These are phyloP conservation scores for Magnolia sinica DNA, from an alignment of 164 flowering plant genomes.

Conservation along the genomic window DNA sequence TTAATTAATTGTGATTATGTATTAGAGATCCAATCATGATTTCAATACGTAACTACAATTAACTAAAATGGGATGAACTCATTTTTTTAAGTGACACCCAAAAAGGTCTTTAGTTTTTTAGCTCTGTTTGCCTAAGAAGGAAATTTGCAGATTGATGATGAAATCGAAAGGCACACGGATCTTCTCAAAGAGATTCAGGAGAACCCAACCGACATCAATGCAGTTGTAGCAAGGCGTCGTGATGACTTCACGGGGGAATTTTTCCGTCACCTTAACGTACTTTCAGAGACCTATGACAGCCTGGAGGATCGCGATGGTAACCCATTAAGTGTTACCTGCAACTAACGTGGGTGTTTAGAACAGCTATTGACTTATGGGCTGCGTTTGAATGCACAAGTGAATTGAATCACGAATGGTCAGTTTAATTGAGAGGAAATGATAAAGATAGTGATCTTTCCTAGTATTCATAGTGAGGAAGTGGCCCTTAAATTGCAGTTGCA, in stretches of 20 bases:
- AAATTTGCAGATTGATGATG: slow-evolving; percentile 83
- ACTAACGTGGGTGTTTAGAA: background rate
- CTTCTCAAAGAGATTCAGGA: slow-evolving; percentile 80
- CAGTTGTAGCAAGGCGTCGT: slow-evolving; percentile 64
- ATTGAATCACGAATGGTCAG: too few relatives aligned
- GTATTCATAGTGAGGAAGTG: too few relatives aligned
- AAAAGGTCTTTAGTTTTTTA: background rate
- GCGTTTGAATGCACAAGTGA: too few relatives aligned
- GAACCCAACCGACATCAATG: slow-evolving; percentile 69
- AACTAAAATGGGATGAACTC: background rate
- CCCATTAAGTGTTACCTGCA: background rate
- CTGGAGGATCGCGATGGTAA: slow-evolving; percentile 95
- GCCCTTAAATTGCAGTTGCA: too few relatives aligned
- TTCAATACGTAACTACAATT: background rate
- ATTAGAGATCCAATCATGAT: background rate
- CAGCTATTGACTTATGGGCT: too few relatives aligned
- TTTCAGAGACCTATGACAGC: slow-evolving; percentile 65
- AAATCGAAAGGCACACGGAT: slow-evolving; percentile 68
- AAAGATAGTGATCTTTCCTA: too few relatives aligned
- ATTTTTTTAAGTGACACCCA: background rate
- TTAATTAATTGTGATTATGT: too few relatives aligned
- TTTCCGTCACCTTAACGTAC: slow-evolving; percentile 60
- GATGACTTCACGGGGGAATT: slow-evolving; percentile 82
- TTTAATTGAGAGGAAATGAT: too few relatives aligned
- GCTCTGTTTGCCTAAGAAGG: slow-evolving; percentile 22